phyloP scores from a whole-genome alignment of 2,329 filamentous ascomycete species.

The Zopfia rhizophila region DNA sequence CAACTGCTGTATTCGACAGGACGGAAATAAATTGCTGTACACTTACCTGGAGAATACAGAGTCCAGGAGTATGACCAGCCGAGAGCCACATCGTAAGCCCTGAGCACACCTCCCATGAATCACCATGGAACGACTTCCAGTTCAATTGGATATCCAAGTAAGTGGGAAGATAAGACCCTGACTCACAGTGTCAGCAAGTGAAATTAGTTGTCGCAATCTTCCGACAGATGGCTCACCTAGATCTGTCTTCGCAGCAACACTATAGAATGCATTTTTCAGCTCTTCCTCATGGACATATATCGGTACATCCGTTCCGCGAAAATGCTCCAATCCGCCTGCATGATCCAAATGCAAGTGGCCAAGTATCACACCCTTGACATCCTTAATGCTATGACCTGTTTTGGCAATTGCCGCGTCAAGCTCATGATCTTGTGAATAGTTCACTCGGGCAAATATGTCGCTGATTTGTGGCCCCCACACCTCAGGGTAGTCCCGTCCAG shows the following conservation, averaged over 20 bases:
- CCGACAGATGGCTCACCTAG: too few relatives aligned
- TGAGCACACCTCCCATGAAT: constrained; percentile 45
- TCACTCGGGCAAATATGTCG: constrained; percentile 30
- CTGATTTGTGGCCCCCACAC: constrained; percentile 16
- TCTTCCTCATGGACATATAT: constrained; percentile 33
- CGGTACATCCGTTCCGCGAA: constrained; percentile 33
- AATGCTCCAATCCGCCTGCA: constrained; percentile 38
- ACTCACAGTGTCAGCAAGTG: too few relatives aligned
- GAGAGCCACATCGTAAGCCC: constrained; percentile 47
- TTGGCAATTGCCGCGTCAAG: constrained; percentile 2
- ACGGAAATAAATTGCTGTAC: too few relatives aligned
- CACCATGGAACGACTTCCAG: constrained; percentile 47
- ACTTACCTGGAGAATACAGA: constrained; percentile 51
- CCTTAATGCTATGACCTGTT: constrained; percentile 37
- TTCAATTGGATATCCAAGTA: constrained; percentile 50
- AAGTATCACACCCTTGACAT: constrained; percentile 39
- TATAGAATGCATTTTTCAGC: constrained; percentile 6
- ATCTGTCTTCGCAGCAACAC: neutral
- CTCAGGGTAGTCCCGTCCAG: constrained; percentile 3
- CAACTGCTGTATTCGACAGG: too few relatives aligned
- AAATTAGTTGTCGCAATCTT: too few relatives aligned
- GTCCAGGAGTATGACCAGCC: constrained; percentile 50
- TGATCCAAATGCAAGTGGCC: constrained; percentile 40
- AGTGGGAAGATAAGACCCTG: constrained; percentile 44
- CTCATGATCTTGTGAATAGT: constrained; percentile 9